Evolutionary conservation across 257 asterid genomes (phyloP).

Genomic region (Echites panduratus): DNA sequence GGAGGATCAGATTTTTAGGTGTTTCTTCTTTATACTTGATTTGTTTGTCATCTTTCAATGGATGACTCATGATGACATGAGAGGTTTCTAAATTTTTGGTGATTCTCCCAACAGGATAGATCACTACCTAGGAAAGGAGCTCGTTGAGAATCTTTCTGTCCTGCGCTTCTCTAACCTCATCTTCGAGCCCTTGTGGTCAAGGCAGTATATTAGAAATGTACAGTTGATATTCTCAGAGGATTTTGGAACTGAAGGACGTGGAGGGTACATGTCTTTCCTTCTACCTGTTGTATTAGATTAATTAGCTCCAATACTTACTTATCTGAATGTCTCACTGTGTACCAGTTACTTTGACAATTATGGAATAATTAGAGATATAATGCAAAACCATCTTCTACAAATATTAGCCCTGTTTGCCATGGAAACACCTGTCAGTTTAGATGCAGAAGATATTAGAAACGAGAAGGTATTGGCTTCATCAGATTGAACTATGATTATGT

Average conservation of each 20-base stretch:
- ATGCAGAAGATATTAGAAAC: slow-evolving; percentile 94
- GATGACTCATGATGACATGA: not conserved
- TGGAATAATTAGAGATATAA: slow-evolving; percentile 92
- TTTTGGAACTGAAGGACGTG: slow-evolving; percentile 98
- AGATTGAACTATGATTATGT: not conserved
- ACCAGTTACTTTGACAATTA: slow-evolving; percentile 86
- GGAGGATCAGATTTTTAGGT: slow-evolving; percentile 96
- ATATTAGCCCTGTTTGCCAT: slow-evolving; percentile 94
- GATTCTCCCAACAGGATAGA: slow-evolving; percentile 61
- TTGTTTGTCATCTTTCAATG: slow-evolving; percentile 2
- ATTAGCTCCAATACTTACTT: slow-evolving; percentile 2
- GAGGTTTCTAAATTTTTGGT: slow-evolving; percentile 1
- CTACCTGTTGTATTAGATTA: slow-evolving; percentile 7
- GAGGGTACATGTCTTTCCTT: slow-evolving; percentile 62
- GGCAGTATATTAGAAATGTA: slow-evolving; percentile 91
- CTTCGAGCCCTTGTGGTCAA: slow-evolving; percentile 94
- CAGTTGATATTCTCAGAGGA: slow-evolving; percentile 95
- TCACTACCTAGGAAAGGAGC: slow-evolving; percentile 98
- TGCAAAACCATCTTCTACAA: slow-evolving; percentile 98
- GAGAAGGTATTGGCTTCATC: slow-evolving; percentile 60
- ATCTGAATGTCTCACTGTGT: slow-evolving; percentile 15
- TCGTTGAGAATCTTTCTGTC: slow-evolving; percentile 92
- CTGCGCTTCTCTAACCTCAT: slow-evolving; percentile 92
- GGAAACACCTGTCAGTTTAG: slow-evolving; percentile 98
- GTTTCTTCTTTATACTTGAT: slow-evolving; percentile 6